A percentile compares a stretch with the other conserved stretches of the same genome.
These are phyloP conservation scores for Schizopora paradoxa DNA, from an alignment of 1,284 basidiomycete genomes.

Conservation along the genomic window DNA sequence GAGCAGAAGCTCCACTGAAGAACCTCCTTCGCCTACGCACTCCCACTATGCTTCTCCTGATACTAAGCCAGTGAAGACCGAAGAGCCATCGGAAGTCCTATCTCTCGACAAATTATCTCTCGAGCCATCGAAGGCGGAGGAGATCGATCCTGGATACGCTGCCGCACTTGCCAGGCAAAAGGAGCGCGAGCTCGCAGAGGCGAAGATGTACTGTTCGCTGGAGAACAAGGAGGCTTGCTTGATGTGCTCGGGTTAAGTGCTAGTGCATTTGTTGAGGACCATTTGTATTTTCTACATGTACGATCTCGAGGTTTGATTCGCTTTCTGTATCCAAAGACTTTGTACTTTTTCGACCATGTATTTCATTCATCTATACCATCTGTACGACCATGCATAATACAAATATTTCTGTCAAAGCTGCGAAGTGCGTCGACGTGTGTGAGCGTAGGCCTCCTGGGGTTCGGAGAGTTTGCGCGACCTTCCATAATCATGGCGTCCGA, in stretches of 20 bases:
- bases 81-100: constrained; percentile 26
- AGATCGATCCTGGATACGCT: constrained; percentile 74
- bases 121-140: constrained; percentile 52
- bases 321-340: no score
- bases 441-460: no score
- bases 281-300: no score
- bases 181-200: constrained; percentile 77
- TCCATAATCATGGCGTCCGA: no score
- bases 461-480: no score
- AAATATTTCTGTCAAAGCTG: no score
- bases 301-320: no score
- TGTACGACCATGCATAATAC: no score
- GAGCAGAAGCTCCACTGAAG: constrained; percentile 15
- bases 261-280: no score
- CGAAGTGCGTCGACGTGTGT: no score
- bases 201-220: constrained; percentile 74
- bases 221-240: constrained; percentile 87
- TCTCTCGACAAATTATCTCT: constrained; percentile 39
- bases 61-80: constrained; percentile 17
- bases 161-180: constrained; percentile 72
- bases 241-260: constrained; percentile 80
- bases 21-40: constrained; percentile 17
- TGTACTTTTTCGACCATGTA: no score
- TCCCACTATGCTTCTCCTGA: constrained; percentile 18
- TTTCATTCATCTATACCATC: no score